These are phyloP conservation scores for Rubus idaeus DNA, from an alignment of 306 rosid genomes.

Conservation along the genomic window DNA sequence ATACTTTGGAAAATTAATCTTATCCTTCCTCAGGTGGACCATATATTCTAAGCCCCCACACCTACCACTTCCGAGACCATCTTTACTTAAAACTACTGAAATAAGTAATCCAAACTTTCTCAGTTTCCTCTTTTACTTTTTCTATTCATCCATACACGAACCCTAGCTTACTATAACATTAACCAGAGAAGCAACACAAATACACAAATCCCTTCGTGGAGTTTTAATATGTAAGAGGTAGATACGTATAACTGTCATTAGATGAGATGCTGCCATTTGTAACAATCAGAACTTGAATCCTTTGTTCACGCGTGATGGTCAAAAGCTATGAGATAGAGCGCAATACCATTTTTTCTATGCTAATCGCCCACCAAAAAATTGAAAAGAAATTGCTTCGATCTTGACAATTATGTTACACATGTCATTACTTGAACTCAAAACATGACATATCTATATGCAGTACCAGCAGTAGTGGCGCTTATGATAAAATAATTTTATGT, in stretches of 20 bases:
- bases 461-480: background rate
- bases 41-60: slow-evolving; percentile 32
- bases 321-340: slow-evolving; percentile 64
- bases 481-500: background rate
- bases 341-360: slow-evolving; percentile 41
- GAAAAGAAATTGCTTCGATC: background rate
- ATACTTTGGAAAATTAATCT: slow-evolving; percentile 32
- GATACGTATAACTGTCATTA: slow-evolving; percentile 40
- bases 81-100: slow-evolving; percentile 26
- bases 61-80: slow-evolving; percentile 41
- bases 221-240: slow-evolving; percentile 22
- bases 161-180: slow-evolving; percentile 1
- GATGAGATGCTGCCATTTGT: slow-evolving; percentile 42
- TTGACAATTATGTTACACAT: background rate
- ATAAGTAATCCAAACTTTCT: slow-evolving; percentile 13
- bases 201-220: background rate
- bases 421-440: slow-evolving; percentile 6
- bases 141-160: slow-evolving; percentile 17
- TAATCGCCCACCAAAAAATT: slow-evolving; percentile 28
- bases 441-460: background rate
- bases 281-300: slow-evolving; percentile 1
- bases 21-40: slow-evolving; percentile 39
- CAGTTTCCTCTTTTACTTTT: slow-evolving; percentile 3
- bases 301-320: slow-evolving; percentile 48
- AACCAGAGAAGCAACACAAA: slow-evolving; percentile 19